Conservation (phyloP, 2,329 filamentous ascomycete genomes). For the Trichoderma sp. region DNA sequence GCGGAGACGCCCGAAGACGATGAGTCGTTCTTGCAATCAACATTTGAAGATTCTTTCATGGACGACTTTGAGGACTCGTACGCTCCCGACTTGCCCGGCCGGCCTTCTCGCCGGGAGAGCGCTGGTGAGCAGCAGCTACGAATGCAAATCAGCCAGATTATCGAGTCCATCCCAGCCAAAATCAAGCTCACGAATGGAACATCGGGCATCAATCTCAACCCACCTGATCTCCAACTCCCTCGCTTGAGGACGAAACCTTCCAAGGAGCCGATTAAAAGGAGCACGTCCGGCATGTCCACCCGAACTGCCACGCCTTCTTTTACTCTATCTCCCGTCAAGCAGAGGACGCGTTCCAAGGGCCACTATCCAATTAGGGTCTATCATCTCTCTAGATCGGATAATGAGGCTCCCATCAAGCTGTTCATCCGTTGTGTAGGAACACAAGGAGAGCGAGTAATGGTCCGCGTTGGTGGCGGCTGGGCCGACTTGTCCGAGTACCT, state of each 20-base stretch:
- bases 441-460: constrained; percentile 90
- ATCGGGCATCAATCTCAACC: constrained; percentile 50
- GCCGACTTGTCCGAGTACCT: constrained; percentile 93
- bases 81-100: constrained; percentile 29
- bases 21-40: constrained; percentile 39
- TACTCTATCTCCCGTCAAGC: constrained; percentile 63
- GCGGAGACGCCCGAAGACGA: constrained; percentile 41
- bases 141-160: constrained; percentile 74
- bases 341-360: constrained; percentile 47
- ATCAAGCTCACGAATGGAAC: constrained; percentile 67
- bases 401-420: constrained; percentile 86
- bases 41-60: constrained; percentile 42
- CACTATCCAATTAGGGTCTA: constrained; percentile 85
- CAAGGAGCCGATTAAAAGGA: constrained; percentile 44
- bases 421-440: constrained; percentile 92
- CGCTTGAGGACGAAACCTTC: constrained; percentile 43
- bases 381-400: constrained; percentile 79
- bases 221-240: constrained; percentile 54
- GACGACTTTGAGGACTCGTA: constrained; percentile 47
- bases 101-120: constrained; percentile 32
- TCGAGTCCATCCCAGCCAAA: constrained; percentile 72
- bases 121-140: constrained; percentile 66
- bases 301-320: constrained; percentile 64
- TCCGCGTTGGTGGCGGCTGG: constrained; percentile 97
- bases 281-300: constrained; percentile 51